These are phyloP conservation scores for Chlamydomonas sp. DNA, from an alignment of 139 green algal genomes.

Conservation along the genomic window DNA sequence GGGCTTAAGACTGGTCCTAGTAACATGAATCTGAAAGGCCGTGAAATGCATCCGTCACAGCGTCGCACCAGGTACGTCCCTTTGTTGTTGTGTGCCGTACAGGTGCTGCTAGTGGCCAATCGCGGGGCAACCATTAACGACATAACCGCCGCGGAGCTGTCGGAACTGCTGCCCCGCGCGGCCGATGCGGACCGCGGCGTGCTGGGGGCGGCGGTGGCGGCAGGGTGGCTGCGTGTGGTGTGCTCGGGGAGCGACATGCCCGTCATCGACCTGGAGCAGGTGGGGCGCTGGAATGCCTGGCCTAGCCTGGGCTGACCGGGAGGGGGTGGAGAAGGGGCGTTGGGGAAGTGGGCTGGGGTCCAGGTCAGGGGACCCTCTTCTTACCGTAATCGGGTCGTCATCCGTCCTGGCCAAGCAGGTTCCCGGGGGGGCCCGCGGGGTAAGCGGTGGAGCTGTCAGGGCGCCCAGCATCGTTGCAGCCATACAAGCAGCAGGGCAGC, in stretches of 20 bases:
- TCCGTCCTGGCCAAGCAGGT: no score
- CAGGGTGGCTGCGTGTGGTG: slow-evolving; percentile 70
- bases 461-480: no score
- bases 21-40: no score
- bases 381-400: no score
- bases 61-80: not conserved
- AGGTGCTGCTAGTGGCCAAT: slow-evolving; percentile 90
- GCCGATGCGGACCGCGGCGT: not conserved
- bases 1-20: no score
- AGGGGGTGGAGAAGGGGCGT: not conserved
- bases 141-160: slow-evolving; percentile 90
- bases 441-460: no score
- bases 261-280: slow-evolving; percentile 85
- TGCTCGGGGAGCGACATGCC: slow-evolving; percentile 81
- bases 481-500: no score
- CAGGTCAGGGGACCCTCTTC: no score
- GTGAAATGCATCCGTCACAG: not conserved
- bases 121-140: slow-evolving; percentile 89
- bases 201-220: slow-evolving; percentile 15
- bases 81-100: not conserved
- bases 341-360: no score
- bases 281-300: slow-evolving; percentile 8
- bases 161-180: slow-evolving; percentile 58
- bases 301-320: not conserved
- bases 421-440: no score